phyloP scores from a whole-genome alignment of 2,329 filamentous ascomycete genomes.

The Neurospora sp. region DNA sequence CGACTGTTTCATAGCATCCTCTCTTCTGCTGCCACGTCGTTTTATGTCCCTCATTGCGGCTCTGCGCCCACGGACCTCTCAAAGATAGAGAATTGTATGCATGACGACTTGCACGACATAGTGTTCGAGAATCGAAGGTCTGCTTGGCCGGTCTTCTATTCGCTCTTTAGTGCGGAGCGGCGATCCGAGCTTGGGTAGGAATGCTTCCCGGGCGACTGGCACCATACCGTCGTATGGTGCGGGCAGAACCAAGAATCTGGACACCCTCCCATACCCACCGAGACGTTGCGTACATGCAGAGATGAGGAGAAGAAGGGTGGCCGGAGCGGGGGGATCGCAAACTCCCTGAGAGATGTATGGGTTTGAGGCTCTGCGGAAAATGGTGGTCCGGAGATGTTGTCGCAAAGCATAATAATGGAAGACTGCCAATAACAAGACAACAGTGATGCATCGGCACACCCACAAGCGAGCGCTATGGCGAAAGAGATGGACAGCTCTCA shows the following conservation, averaged over 20 bases:
- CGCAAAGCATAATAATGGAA: not conserved
- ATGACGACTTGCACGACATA: not conserved
- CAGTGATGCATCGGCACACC: not conserved
- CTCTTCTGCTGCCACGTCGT: not conserved
- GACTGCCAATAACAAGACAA: not conserved
- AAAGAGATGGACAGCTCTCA: not conserved
- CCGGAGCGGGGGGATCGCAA: not conserved
- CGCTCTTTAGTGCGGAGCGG: not conserved
- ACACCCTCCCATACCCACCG: not conserved
- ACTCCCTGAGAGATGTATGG: not conserved
- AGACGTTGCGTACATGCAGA: not conserved
- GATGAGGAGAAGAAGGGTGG: not conserved
- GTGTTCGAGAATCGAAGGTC: not conserved
- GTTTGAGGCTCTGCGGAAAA: not conserved
- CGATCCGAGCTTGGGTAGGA: not conserved
- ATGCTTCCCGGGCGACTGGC: not conserved
- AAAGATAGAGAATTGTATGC: not conserved
- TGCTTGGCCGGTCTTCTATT: not conserved
- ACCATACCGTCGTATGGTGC: not conserved
- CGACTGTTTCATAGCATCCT: not conserved
- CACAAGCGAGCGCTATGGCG: not conserved
- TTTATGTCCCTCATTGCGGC: not conserved
- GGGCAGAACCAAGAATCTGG: not conserved
- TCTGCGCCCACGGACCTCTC: not conserved
- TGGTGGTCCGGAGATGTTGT: not conserved